A percentile compares a stretch with the other conserved stretches of the same genome.
These are phyloP conservation scores for Paracoccidioides brasiliensis DNA, from an alignment of 2,329 filamentous ascomycete genomes.

Conservation along the genomic window DNA sequence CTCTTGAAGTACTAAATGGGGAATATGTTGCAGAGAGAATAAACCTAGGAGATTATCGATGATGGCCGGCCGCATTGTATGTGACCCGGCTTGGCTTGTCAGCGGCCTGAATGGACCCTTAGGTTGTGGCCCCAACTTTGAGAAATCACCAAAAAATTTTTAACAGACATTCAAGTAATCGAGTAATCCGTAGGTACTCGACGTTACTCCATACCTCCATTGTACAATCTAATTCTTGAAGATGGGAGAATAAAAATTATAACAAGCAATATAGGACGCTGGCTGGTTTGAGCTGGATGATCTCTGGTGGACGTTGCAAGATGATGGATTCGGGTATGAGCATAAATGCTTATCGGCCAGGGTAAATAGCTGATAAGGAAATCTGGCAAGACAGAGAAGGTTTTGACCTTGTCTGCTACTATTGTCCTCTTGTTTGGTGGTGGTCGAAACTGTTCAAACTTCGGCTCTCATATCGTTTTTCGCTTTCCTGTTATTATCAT, in stretches of 20 bases:
- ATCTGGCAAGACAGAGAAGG: neutral
- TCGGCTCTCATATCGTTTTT: neutral
- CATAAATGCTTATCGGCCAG: neutral
- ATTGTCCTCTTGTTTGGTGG: neutral
- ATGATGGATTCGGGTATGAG: neutral
- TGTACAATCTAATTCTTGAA: neutral
- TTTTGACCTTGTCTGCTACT: neutral
- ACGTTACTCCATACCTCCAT: neutral
- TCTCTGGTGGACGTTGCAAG: neutral
- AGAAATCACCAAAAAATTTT: too few species aligned
- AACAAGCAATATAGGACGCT: neutral
- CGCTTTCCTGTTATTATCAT: neutral
- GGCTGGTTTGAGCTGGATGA: neutral
- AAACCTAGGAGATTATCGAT: neutral
- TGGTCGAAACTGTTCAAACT: too few species aligned
- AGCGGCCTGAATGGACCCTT: too few species aligned
- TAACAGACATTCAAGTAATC: neutral
- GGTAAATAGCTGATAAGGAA: neutral
- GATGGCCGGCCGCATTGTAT: too few species aligned
- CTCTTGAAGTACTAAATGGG: neutral
- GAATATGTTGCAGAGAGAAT: neutral
- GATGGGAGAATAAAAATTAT: neutral
- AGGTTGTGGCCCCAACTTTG: too few species aligned
- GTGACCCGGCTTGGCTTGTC: too few species aligned
- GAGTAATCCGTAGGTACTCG: neutral